phyloP scores from a whole-genome alignment of 1,139 yeast species.

The Lizanozyma gosingica region DNA sequence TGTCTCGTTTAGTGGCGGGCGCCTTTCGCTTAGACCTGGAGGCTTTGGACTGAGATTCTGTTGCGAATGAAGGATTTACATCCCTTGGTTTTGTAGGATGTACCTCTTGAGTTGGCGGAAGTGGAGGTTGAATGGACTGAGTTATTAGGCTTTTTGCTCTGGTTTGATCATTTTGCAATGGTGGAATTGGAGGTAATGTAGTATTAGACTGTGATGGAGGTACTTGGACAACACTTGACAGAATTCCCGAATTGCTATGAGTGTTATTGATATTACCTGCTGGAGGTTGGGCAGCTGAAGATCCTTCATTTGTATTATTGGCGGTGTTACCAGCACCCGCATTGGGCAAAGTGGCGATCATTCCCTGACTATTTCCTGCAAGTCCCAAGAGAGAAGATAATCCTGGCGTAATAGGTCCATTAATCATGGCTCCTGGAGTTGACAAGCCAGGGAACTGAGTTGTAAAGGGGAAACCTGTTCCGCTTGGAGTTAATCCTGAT shows the following conservation, averaged over 20 bases:
- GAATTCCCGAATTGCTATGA: background rate
- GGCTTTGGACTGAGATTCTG: background rate
- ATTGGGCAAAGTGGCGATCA: background rate
- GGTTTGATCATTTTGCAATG: slow-evolving; percentile 11
- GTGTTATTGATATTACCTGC: background rate
- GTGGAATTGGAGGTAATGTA: slow-evolving; percentile 25
- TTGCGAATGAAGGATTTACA: background rate
- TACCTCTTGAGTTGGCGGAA: background rate
- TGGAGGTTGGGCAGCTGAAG: too few relatives aligned
- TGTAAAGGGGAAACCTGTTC: slow-evolving; percentile 23
- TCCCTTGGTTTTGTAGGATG: background rate
- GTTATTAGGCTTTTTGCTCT: slow-evolving; percentile 4
- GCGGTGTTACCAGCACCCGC: background rate
- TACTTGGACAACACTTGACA: background rate
- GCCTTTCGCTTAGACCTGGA: background rate
- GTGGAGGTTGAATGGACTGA: background rate
- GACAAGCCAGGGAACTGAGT: slow-evolving; percentile 1
- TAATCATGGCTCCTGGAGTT: slow-evolving; percentile 29
- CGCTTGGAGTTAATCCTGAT: slow-evolving; percentile 53
- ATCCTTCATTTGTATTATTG: background rate
- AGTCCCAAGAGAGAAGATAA: slow-evolving; percentile 17
- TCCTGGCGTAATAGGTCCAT: slow-evolving; percentile 39
- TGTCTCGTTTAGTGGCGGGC: background rate
- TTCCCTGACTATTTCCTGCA: slow-evolving; percentile 1
- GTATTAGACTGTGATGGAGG: slow-evolving; percentile 5